A percentile compares a stretch with the other conserved stretches of the same genome.
These are phyloP conservation scores for Sclerospora graminicola DNA, from an alignment of 352 stramenopile genomes.

Conservation along the genomic window DNA sequence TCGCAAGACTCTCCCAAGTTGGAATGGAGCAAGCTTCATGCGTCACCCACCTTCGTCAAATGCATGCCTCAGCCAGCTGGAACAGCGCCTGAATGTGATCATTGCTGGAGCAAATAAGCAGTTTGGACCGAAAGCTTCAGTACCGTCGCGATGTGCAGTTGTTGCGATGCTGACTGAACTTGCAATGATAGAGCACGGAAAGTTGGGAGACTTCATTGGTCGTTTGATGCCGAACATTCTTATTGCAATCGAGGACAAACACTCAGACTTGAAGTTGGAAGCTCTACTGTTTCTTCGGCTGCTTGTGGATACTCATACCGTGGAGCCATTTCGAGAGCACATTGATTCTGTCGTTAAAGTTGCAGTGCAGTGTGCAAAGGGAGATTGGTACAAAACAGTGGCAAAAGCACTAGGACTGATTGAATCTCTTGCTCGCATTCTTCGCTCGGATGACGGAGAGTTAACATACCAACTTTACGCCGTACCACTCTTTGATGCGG, in stretches of 20 bases:
- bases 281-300: slow-evolving; percentile 89
- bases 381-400: slow-evolving; percentile 99
- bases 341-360: slow-evolving; percentile 78
- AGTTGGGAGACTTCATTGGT: slow-evolving; percentile 62
- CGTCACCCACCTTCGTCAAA: slow-evolving; percentile 27
- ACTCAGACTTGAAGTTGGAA: slow-evolving; percentile 95
- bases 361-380: slow-evolving; percentile 83
- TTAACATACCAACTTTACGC: slow-evolving; percentile 48
- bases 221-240: slow-evolving; percentile 74
- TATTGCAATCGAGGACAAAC: slow-evolving; percentile 80
- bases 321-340: slow-evolving; percentile 67
- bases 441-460: slow-evolving; percentile 38
- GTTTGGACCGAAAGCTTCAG: slow-evolving; percentile 65
- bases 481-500: slow-evolving; percentile 82
- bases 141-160: slow-evolving; percentile 73
- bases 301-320: slow-evolving; percentile 87
- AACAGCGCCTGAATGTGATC: slow-evolving; percentile 61
- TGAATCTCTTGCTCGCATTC: slow-evolving; percentile 80
- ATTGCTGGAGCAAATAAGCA: slow-evolving; percentile 71
- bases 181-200: slow-evolving; percentile 61
- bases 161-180: slow-evolving; percentile 79
- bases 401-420: slow-evolving; percentile 92
- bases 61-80: slow-evolving; percentile 40
- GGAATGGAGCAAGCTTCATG: slow-evolving; percentile 10
- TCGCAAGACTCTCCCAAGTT: slow-evolving; percentile 34